Base-by-base conservation (phyloP, 139 green algal genomes). In the Nannochloris sp. region DNA sequence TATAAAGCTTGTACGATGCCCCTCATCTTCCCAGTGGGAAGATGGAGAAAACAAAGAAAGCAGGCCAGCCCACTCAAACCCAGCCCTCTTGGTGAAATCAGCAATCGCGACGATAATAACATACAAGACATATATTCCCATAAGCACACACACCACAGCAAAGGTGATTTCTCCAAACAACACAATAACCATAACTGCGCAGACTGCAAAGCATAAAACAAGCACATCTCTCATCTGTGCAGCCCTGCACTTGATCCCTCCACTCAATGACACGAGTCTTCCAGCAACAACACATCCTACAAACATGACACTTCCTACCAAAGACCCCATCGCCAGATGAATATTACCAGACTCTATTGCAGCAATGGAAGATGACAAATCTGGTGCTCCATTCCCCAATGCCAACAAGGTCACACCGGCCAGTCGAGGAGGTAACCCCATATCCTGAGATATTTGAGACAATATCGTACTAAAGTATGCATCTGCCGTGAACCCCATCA, bases 341-440 rank as follows among this genome's bases (percentile, higher is more conserved):
- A 70, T 75, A 25, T 72, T 9, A 24, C 75, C 78, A 3, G 63
- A 46, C 4, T 66, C 79, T 16, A 96, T 81, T 12, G 86, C 86
- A 2, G 81, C 78, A 40, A 95, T 84, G 48, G 83, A 91, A 16
- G 88, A 70, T 0, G 78, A 91, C 15, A 96, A 66, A 75, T 96
- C 88, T 7, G 88, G 88, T 0, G 88, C 88, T 0, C 88, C 88
- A 68, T 96, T 96, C 57, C 88, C 88, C 29, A 95, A 78, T 1
- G 88, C 87, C 40, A 96, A 78, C 49, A 96, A 85, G 0, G 88
- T 96, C 1, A 95, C 88, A 70, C 86, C 88, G 4, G 81, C 87
- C 67, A 96, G 86, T 31, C 88, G 73, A 14, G 88, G 88, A 36
- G 87, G 72, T 71, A 96, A 80, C 21, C 87, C 87, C 25, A 89